Evolutionary conservation across 805 yeast genomes (phyloP), one percentile per base, ranked within the genome.

Genomic region (Saccharomycopsis capsularis): DNA sequence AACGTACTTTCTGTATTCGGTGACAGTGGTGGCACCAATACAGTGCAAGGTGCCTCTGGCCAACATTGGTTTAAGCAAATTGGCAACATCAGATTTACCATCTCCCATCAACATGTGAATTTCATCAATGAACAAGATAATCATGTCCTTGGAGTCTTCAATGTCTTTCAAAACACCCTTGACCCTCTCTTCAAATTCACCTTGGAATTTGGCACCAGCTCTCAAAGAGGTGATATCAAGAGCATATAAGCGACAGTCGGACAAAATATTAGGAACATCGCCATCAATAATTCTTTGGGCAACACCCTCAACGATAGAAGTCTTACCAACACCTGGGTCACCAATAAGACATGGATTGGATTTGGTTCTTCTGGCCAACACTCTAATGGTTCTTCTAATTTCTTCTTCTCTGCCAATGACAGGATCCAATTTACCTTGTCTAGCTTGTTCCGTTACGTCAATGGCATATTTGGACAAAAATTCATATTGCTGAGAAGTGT

Each of bases 51-150:
- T 76, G 59, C 99, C 98, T 69, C 99, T 82, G 2, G 99, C 97
- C 56, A 93, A 78, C 76, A 95, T 95, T 35, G 99, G 99, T 70
- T 93, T 93, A 65, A 93, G 78, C 60, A 93, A 77, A 67, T 93
- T 93, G 37, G 99, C 99, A 39, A 95, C 96, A 66, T 93, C 99
- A 55, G 85, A 81, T 69, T 90, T 93, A 64, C 99, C 99, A 64
- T 93, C 96, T 59, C 99, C 99, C 99, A 93, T 93, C 57, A 93
- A 78, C 97, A 93, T 93, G 69, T 93, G 99, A 64, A 93, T 93
- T 69, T 93, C 99, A 69, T 93, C 99, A 60, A 93, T 86, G 71
- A 93, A 93, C 51, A 93, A 74, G 55, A 93, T 81, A 56, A 93
- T 88, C 78, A 89, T 76, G 43, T 79, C 84, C 59, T 82, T 81